Evolutionary conservation across 306 rosid species (phyloP), one percentile per base, ranked within the genome.

Genomic region (Prosopis cineraria): DNA sequence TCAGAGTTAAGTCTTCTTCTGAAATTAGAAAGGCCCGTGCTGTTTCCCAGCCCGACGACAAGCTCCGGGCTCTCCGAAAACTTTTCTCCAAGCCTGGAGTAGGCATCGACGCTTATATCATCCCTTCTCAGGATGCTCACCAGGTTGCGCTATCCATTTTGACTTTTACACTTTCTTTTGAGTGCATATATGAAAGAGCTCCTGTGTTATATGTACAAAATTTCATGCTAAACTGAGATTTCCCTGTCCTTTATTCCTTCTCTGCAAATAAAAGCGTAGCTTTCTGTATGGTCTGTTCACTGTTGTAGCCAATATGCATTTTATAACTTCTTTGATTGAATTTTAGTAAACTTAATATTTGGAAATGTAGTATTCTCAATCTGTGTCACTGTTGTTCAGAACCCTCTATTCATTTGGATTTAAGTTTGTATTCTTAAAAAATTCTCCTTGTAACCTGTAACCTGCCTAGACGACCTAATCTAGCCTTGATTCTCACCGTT

Each of bases 81-180:
- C 89, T 95, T 77, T 95, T 95, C 86, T 83, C 90, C 63, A 83
- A 80, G 56, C 89, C 98, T 1, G 87, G 80, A 3, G 47, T 88
- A 4, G 78, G 85, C 72, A 82, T 95, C 41, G 98, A 95, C 66
- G 98, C 98, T 34, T 95, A 92, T 79, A 83, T 95, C 77, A 82
- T 95, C 81, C 98, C 98, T 53, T 95, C 98, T 64, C 93, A 95
- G 68, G 98, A 92, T 52, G 96, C 98, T 83, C 98, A 95, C 85
- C 98, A 95, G 97, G 98, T 92, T 73, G 25, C 14, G 45, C 24
- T 50, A 17, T 63, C 45, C 3, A 16, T 13, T 16, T 17, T 53
- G 7, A 31, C 7, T 27, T 43, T 12, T 71, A 13, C 1, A 14
- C 37, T 37, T 37, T 39, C 17, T 65, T 65, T 64, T 20, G 69